Base-by-base conservation (phyloP, 257 asterid species). In the Striga asiatica region DNA sequence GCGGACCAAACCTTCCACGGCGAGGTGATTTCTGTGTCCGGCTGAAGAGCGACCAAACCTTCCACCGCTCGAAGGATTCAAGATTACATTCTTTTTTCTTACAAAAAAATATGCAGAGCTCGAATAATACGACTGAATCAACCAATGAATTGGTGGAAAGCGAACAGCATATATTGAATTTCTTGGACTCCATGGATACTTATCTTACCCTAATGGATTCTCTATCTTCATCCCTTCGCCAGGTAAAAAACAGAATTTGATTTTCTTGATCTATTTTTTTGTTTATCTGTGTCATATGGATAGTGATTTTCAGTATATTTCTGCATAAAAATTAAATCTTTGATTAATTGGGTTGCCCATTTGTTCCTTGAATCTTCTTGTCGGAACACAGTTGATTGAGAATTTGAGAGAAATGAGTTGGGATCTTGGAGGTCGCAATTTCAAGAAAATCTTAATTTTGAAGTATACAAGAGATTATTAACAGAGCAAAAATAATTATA, bases 161-260 rank as follows among this genome's bases (percentile, higher is more conserved):
- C 14, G 95, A 88, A n/a, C 71, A 54, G 27, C 74, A 79, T 32
- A 47, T 80, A 11, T 7, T 86, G 61, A 65, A 74, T 57, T 78
- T 89, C 60, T 68, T 91, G 60, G 98, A 91, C 68, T 91, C 95
- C 39, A 60, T 60, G 77, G 96, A 91, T 64, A 52, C 42, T 60
- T 87, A 86, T 67, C 74, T 91, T 17, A 64, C 31, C 59, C 87
- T 81, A 2, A 67, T 78, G 76, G 78, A 83, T 72, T 73, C 85
- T 28, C 45, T 87, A 42, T 80, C 89, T 56, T 80, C 98, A 41
- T 61, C 85, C 28, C 95, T 91, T 71, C 94, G 96, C 54, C 84
- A 87, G 96, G 96, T 87, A 62, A 34, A 52, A 5, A 1, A 14
- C 16, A 14, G 1, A 48, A 22, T 9, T 13, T 24, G 37, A 31